Evolutionary conservation across 1,284 basidiomycete genomes (phyloP), one percentile per base, ranked within the genome.

Genomic region (Cutaneotrichosporon sp.): DNA sequence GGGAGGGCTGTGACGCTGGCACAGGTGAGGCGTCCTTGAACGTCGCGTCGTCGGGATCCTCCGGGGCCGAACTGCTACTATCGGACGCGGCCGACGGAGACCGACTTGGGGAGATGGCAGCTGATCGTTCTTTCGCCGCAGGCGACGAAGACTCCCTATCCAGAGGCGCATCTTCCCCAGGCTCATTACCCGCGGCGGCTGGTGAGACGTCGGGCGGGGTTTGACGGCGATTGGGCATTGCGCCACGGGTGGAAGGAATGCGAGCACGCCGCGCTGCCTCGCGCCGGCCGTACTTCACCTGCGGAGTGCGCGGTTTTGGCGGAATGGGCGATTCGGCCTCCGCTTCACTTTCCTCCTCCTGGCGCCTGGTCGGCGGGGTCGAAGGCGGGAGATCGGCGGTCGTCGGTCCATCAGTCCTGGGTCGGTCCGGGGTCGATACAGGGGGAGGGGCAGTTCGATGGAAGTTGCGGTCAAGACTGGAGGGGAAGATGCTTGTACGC

Each of bases 41-140:
- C 3, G 65, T 61, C 24, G 54, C 32, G 44, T 66, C 65, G 10
- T 61, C 54, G 10, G 55, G 46, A 25, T 64, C 65, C 12, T 57
- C 52, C 2, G 55, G 46, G 3, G 33, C 52, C 0, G 59, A 50
- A 22, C 59, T 56, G 38, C 60, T 64, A n/a, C 37, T 42, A 27
- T 39, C 46, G 4, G 46, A 45, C 16, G 19, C 37, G 1, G 22
- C 22, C 11, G 38, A 26, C 14, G 22, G 8, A 12, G 22, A 16
- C 11, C 10, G 14, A 20, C 17, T 8, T 22, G 20, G 10, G 19
- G 35, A 10, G 24, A 22, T 10, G 19, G 11, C 19, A 4, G 10
- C 9, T 6, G 10, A 22, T 3, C 24, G 9, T 22, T 38, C 35
- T 2, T 22, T 8, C 10, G 35, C 19, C 19, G 1, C 19, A 10